A percentile compares a stretch with the other conserved stretches of the same genome.
phyloP scores from a whole-genome alignment of 2,329 filamentous ascomycete genomes.

The Zalaria sp. region DNA sequence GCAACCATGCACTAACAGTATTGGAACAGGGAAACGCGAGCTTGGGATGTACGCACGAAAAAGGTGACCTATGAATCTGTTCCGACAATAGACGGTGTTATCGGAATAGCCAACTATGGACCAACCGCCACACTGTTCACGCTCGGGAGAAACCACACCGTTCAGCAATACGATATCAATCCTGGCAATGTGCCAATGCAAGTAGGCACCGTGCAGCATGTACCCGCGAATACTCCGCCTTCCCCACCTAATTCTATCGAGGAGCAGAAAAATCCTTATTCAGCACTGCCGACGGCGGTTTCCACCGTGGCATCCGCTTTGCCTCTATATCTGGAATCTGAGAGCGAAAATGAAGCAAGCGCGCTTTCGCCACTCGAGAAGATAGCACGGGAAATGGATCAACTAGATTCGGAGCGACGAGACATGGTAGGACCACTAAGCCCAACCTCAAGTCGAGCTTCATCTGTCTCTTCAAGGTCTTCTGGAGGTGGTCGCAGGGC shows the following conservation, averaged over 20 bases:
- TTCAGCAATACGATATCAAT: conserved; percentile 92
- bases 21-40: conserved; percentile 56
- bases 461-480: conserved; percentile 46
- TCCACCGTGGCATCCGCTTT: conserved; percentile 17
- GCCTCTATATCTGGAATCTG: conserved; percentile 34
- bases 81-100: conserved; percentile 68
- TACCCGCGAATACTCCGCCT: conserved; percentile 62
- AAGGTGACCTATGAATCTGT: conserved; percentile 83
- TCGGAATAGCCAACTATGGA: conserved; percentile 75
- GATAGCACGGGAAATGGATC: conserved; percentile 57
- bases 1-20: neutral
- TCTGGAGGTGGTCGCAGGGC: conserved; percentile 31
- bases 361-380: conserved; percentile 58
- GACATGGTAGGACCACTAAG: conserved; percentile 54
- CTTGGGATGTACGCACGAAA: conserved; percentile 98
- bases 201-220: conserved; percentile 78
- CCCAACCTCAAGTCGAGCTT: conserved; percentile 49
- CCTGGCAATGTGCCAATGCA: conserved; percentile 52
- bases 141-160: conserved; percentile 70
- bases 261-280: conserved; percentile 41
- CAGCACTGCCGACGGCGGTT: conserved; percentile 17
- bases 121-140: conserved; percentile 88
- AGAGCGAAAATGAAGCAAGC: conserved; percentile 54
- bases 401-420: conserved; percentile 42
- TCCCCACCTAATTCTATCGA: conserved; percentile 72